Evolutionary conservation across 2,329 filamentous ascomycete species (phyloP).

Genomic region (Parafenestella ontariensis): DNA sequence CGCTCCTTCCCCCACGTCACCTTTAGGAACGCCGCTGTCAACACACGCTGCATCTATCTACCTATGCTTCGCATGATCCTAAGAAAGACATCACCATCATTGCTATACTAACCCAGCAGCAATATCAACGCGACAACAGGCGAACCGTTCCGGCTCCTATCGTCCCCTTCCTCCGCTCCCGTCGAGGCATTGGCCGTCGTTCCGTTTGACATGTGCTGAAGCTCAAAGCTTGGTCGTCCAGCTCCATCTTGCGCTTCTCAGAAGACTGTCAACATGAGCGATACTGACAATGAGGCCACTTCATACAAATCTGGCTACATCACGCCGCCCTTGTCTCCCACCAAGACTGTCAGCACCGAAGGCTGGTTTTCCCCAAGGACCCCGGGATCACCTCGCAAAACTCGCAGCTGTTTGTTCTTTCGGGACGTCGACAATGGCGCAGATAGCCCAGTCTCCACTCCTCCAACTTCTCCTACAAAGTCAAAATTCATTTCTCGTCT

Average conservation of each 20-base stretch:
- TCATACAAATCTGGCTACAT: constrained; percentile 24
- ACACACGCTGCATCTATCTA: constrained; percentile 16
- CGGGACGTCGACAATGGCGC: constrained; percentile 16
- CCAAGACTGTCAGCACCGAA: constrained; percentile 43
- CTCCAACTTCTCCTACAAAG: constrained; percentile 37
- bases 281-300: constrained; percentile 24
- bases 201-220: constrained; percentile 36
- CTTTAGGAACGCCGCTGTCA: constrained; percentile 20
- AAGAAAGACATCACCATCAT: constrained; percentile 25
- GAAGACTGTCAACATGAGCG: constrained; percentile 29
- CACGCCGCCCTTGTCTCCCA: constrained; percentile 45
- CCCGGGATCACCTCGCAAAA: constrained; percentile 41
- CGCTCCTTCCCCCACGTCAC: constrained; percentile 29
- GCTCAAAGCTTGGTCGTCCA: constrained; percentile 1
- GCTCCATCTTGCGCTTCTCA: constrained; percentile 10
- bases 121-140: constrained; percentile 31
- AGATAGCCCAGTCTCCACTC: constrained; percentile 15
- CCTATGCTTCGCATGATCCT: constrained; percentile 26
- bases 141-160: constrained; percentile 12
- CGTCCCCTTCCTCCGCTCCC: constrained; percentile 7
- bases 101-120: constrained; percentile 45
- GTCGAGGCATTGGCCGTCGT: background rate
- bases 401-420: constrained; percentile 34
- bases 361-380: constrained; percentile 41
- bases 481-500: constrained; percentile 19